These are phyloP conservation scores for Xylaria sp. DNA, from an alignment of 2,329 filamentous ascomycete genomes.

Conservation along the genomic window DNA sequence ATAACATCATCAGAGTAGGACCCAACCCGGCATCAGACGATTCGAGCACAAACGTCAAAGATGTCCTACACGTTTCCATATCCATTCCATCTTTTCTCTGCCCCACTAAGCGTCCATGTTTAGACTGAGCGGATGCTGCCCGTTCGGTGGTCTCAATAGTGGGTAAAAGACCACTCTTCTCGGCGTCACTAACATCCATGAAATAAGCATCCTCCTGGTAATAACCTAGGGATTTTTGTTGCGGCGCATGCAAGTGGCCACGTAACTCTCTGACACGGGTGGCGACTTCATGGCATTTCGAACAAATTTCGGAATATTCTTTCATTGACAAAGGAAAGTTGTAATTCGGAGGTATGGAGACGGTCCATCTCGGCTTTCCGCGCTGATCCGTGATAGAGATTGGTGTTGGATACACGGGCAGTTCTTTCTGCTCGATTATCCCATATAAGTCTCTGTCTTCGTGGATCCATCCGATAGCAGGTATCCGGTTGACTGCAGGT, in stretches of 20 bases:
- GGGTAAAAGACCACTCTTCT: slow-evolving; percentile 58
- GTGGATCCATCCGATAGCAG: slow-evolving; percentile 37
- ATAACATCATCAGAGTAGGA: slow-evolving; percentile 69
- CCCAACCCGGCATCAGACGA: slow-evolving; percentile 70
- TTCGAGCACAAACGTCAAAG: slow-evolving; percentile 74
- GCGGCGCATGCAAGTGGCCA: slow-evolving; percentile 38
- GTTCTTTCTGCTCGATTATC: slow-evolving; percentile 57
- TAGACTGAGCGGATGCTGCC: slow-evolving; percentile 33
- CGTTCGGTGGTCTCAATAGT: slow-evolving; percentile 35
- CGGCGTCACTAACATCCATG: slow-evolving; percentile 68
- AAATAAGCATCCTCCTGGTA: slow-evolving; percentile 63
- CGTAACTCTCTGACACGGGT: slow-evolving; percentile 49
- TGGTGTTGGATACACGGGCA: slow-evolving; percentile 69
- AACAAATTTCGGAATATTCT: slow-evolving; percentile 66
- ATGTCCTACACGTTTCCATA: slow-evolving; percentile 59
- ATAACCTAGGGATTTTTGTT: slow-evolving; percentile 46
- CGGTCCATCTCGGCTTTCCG: slow-evolving; percentile 69
- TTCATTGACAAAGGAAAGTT: slow-evolving; percentile 61
- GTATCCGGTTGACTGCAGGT: slow-evolving; percentile 29
- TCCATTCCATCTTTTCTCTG: slow-evolving; percentile 41
- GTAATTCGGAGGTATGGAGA: slow-evolving; percentile 65
- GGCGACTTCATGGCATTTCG: slow-evolving; percentile 60
- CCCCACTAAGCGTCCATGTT: slow-evolving; percentile 41
- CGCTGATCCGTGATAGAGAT: slow-evolving; percentile 62
- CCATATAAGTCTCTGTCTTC: slow-evolving; percentile 50